Evolutionary conservation across 768 basidiomycete species (phyloP), one percentile per base, ranked within the genome.

Genomic region (Coprinopsis strossmayeri): DNA sequence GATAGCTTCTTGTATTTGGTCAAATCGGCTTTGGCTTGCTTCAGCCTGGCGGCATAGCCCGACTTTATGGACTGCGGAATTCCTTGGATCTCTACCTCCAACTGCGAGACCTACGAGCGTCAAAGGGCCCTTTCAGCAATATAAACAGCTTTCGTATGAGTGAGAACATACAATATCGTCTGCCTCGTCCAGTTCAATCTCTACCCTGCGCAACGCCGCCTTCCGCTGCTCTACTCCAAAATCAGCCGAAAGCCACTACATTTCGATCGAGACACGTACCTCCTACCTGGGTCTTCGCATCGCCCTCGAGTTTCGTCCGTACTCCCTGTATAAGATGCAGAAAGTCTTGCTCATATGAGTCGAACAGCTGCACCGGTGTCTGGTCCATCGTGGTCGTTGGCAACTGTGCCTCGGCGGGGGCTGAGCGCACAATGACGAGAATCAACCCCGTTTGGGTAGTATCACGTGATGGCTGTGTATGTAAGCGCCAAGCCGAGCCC

Each of bases 41-140:
- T 79, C 37, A 93, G 73, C 48, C 86, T 78, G 10, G 72, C 59
- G 47, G 79, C 73, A 60, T 91, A 92, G 28, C 78, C 79, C 0
- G 79, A 58, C 51, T 83, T 77, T 60, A 95, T 76, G 18, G 88
- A 91, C 59, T 87, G 78, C 0, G 92, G 91, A 61, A 95, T 92
- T 1, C 89, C 90, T 52, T 91, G 91, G 9, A 93, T 82, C 65
- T 96, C 93, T 34, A 93, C 78, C 64, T 95, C 91, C 74, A 97
- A 88, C 71, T 95, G 93, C 32, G 90, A 90, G 49, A 96, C 74
- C 92, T 96, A 58, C 24, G 37, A 7, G 37, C 11, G 37, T n/a
- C n/a, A n/a, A n/a, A n/a, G n/a, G n/a, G n/a, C n/a, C n/a, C n/a
- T n/a, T n/a, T n/a, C n/a, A n/a, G n/a, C n/a, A n/a, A 18, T 5